A percentile compares a stretch with the other conserved stretches of the same genome.
Evolutionary conservation across 257 asterid species (phyloP).

Genomic region (Salvia splendens): DNA sequence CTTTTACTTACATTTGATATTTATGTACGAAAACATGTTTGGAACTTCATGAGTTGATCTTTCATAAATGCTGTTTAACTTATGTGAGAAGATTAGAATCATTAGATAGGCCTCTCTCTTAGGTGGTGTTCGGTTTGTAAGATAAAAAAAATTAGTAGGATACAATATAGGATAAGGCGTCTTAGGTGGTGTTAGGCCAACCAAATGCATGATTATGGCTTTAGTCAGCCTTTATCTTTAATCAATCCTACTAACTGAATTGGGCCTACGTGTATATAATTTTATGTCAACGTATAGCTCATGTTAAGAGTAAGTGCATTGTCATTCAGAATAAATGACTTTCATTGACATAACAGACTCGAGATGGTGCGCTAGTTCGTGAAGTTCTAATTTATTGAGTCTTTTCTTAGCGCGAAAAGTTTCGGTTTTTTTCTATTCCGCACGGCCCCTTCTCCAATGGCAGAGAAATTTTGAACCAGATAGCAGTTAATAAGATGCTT

Average conservation of each 20-base stretch:
- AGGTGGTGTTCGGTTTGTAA: too few species aligned
- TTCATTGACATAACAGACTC: conserved; percentile 1
- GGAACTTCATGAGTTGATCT: conserved; percentile 6
- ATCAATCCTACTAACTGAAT: too few species aligned
- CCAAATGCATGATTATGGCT: too few species aligned
- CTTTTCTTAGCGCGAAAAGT: neutral
- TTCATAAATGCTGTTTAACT: neutral
- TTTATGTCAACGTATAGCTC: neutral
- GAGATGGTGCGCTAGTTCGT: neutral
- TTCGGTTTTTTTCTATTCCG: neutral
- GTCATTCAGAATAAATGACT: neutral
- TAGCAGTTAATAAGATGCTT: neutral
- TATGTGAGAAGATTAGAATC: conserved; percentile 1
- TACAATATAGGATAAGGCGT: too few species aligned
- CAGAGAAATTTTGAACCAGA: neutral
- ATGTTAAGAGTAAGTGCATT: neutral
- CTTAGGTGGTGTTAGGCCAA: too few species aligned
- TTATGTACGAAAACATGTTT: neutral
- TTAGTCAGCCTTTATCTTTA: too few species aligned
- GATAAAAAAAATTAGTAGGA: too few species aligned
- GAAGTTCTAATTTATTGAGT: neutral
- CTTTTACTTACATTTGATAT: neutral
- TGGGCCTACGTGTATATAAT: neutral
- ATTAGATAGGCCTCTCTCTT: neutral
- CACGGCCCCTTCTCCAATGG: neutral